Evolutionary conservation across 306 rosid genomes (phyloP).

Genomic region (Pachyrhizus erosus): DNA sequence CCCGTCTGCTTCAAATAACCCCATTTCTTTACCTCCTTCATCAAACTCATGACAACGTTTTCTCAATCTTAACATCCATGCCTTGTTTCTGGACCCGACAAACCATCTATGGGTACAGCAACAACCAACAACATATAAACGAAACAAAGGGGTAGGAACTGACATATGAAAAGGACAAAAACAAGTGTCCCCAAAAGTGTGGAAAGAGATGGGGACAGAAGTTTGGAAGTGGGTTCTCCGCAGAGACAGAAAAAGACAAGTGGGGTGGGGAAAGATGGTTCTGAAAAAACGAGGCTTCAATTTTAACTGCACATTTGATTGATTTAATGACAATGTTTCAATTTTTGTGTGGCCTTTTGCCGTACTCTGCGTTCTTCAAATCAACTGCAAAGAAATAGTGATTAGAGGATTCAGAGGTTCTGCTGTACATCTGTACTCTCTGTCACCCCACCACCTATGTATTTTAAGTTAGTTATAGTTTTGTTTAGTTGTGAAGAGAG

Average conservation of each 20-base stretch:
- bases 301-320: not conserved
- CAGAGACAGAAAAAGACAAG: not conserved
- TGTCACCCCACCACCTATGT: not conserved
- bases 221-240: not conserved
- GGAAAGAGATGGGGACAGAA: too few species aligned
- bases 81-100: conserved; percentile 21
- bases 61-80: conserved; percentile 68
- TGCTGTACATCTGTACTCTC: not conserved
- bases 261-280: too few species aligned
- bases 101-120: too few species aligned
- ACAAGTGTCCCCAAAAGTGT: not conserved
- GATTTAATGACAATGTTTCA: not conserved
- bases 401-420: not conserved
- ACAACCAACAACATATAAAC: not conserved
- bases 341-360: not conserved
- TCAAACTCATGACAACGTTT: conserved; percentile 52
- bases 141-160: not conserved
- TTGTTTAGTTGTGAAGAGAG: too few species aligned
- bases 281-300: not conserved
- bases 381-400: too few species aligned
- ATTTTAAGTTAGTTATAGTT: too few species aligned
- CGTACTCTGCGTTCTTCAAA: not conserved
- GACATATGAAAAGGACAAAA: not conserved
- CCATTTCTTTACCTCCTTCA: conserved; percentile 73
- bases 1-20: conserved; percentile 84